A percentile compares a stretch with the other conserved stretches of the same genome.
These are phyloP conservation scores for Biscogniauxia mediterranea DNA, from an alignment of 2,329 filamentous ascomycete species.

Conservation along the genomic window DNA sequence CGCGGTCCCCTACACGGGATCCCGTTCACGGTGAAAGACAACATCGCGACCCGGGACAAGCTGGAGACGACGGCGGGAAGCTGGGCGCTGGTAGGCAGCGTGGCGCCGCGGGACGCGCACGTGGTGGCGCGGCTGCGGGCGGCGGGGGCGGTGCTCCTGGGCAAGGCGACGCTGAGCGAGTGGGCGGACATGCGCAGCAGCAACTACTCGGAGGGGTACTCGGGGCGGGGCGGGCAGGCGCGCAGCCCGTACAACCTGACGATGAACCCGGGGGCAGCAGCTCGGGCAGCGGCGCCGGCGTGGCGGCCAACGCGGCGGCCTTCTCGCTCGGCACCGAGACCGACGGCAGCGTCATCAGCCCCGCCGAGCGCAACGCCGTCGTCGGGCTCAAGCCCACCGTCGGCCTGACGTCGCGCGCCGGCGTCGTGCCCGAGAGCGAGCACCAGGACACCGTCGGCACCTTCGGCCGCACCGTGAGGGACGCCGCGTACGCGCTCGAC, in stretches of 20 bases:
- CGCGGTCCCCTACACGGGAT: conserved; percentile 73
- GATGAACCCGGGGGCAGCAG: conserved; percentile 67
- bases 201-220: conserved; percentile 68
- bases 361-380: conserved; percentile 65
- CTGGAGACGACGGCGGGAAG: conserved; percentile 74
- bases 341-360: conserved; percentile 70
- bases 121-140: conserved; percentile 61
- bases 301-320: conserved; percentile 60
- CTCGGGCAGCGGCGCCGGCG: conserved; percentile 63
- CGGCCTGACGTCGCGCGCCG: conserved; percentile 59
- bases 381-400: conserved; percentile 77
- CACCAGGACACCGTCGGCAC: conserved; percentile 69
- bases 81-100: conserved; percentile 62
- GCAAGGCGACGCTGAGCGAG: conserved; percentile 69
- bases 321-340: conserved; percentile 74
- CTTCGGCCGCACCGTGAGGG: conserved; percentile 64
- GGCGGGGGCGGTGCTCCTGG: conserved; percentile 57
- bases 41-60: conserved; percentile 65
- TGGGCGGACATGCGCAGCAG: conserved; percentile 72
- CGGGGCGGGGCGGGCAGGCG: conserved; percentile 61
- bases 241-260: conserved; percentile 68
- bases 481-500: conserved; percentile 65
- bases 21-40: conserved; percentile 73
- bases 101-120: conserved; percentile 66
- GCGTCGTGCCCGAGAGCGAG: conserved; percentile 61